Percentiles rank a stretch among this genome's conserved stretches.
Conservation (phyloP, 768 basidiomycete genomes). For the Pisolithus tinctorius region DNA sequence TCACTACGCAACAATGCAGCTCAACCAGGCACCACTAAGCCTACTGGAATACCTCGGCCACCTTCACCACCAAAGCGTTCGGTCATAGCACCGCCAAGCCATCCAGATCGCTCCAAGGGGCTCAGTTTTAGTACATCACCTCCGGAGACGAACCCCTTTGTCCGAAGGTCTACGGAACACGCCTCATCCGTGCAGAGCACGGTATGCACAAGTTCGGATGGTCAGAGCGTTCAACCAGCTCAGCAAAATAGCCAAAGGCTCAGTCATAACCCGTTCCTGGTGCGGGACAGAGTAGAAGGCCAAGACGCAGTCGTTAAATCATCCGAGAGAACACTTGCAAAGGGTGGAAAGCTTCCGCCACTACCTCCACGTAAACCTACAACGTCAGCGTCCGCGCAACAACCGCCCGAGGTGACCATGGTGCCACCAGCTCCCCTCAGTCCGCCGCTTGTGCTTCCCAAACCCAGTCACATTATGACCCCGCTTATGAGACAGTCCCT, state of each 20-base stretch:
- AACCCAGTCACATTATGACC: slow-evolving; percentile 44
- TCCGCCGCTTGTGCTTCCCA: slow-evolving; percentile 19
- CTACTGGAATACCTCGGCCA: slow-evolving; percentile 2
- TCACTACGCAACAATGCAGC: slow-evolving; percentile 14
- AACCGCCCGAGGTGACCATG: slow-evolving; percentile 13
- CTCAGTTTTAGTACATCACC: slow-evolving; percentile 14
- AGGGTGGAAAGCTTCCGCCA: slow-evolving; percentile 21
- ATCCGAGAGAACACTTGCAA: slow-evolving; percentile 8
- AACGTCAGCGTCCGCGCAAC: slow-evolving; percentile 12
- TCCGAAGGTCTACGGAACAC: slow-evolving; percentile 16
- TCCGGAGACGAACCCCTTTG: slow-evolving; percentile 25
- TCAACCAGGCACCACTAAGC: slow-evolving; percentile 7
- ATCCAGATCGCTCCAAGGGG: slow-evolving; percentile 22
- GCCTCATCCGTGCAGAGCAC: not conserved
- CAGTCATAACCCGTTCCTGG: slow-evolving; percentile 27
- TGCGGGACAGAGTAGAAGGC: slow-evolving; percentile 13
- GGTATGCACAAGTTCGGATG: slow-evolving; percentile 5
- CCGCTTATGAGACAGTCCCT: slow-evolving; percentile 68
- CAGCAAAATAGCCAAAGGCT: slow-evolving; percentile 13
- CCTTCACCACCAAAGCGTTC: slow-evolving; percentile 19
- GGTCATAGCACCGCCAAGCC: slow-evolving; percentile 19
- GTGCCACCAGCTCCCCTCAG: slow-evolving; percentile 1
- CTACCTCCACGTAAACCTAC: slow-evolving; percentile 33
- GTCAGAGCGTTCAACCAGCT: not conserved
- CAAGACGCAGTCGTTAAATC: not conserved